Evolutionary conservation across 805 yeast genomes (phyloP).

Genomic region (Hanseniaspora jakobsenii): DNA sequence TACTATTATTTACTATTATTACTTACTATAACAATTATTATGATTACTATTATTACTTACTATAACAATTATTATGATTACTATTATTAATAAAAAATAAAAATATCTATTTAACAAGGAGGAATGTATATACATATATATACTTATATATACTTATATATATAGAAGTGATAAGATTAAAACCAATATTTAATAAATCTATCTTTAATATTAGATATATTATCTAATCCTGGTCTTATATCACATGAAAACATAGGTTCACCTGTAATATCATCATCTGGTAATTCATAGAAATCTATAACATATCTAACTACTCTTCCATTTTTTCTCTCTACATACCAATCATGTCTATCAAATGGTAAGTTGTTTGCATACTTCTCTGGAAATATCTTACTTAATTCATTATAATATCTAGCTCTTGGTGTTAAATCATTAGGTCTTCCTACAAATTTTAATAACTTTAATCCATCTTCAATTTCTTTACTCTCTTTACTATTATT

Average conservation of each 20-base stretch:
- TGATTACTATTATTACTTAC: too few species aligned
- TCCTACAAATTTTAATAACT: conserved; percentile 79
- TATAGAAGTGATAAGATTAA: too few species aligned
- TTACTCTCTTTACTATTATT: too few species aligned
- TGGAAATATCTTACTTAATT: conserved; percentile 62
- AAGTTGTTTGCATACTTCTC: conserved; percentile 58
- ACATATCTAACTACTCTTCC: conserved; percentile 67
- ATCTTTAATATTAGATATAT: conserved; percentile 48
- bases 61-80: too few species aligned
- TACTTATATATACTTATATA: too few species aligned
- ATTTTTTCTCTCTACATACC: conserved; percentile 76
- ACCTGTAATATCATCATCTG: conserved; percentile 74
- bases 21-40: too few species aligned
- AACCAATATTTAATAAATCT: conserved; percentile 53
- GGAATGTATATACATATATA: too few species aligned
- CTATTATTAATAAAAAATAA: too few species aligned
- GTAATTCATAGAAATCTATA: conserved; percentile 92
- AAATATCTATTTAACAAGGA: too few species aligned
- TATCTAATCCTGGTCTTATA: conserved; percentile 89
- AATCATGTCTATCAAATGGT: conserved; percentile 97
- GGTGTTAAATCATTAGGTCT: conserved; percentile 82
- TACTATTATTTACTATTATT: too few species aligned
- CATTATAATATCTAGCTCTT: conserved; percentile 58
- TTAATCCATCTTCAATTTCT: conserved; percentile 18
- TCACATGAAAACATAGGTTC: conserved; percentile 86